Evolutionary conservation across 441 rosid genomes (phyloP).

Genomic region (Croton setiger): DNA sequence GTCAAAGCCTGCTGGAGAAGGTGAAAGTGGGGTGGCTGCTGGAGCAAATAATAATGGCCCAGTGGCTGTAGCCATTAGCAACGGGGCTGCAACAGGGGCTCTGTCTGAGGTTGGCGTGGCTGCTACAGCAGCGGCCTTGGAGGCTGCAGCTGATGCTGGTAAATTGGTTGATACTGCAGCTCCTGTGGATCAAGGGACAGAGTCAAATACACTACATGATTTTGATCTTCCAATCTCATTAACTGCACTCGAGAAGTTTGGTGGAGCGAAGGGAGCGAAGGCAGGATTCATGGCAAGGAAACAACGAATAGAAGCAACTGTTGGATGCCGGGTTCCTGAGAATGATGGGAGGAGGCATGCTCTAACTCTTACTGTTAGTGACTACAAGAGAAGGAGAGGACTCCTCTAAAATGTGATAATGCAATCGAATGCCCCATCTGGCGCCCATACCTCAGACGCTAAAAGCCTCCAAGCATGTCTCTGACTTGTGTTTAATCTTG

Average conservation of each 20-base stretch:
- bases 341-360: constrained; percentile 86
- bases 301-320: constrained; percentile 79
- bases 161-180: constrained; percentile 90
- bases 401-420: constrained; percentile 53
- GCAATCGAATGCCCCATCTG: constrained; percentile 3
- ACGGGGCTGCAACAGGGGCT: constrained; percentile 26
- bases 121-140: constrained; percentile 77
- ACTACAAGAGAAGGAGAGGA: constrained; percentile 97
- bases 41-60: constrained; percentile 30
- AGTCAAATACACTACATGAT: constrained; percentile 60
- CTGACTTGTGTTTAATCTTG: neutral
- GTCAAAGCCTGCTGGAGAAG: constrained; percentile 45
- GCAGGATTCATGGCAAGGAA: constrained; percentile 92
- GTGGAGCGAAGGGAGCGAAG: constrained; percentile 82
- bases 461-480: neutral
- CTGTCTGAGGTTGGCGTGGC: constrained; percentile 39
- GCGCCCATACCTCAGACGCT: neutral
- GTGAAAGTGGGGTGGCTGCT: constrained; percentile 29
- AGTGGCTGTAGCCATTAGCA: constrained; percentile 20
- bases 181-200: constrained; percentile 86
- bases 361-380: constrained; percentile 85
- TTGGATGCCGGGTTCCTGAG: constrained; percentile 73
- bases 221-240: constrained; percentile 77
- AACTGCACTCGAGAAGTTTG: constrained; percentile 57
- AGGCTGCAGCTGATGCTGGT: constrained; percentile 97